Evolutionary conservation across 495 filamentous ascomycete species (phyloP).

Genomic region (Platismatia glauca): DNA sequence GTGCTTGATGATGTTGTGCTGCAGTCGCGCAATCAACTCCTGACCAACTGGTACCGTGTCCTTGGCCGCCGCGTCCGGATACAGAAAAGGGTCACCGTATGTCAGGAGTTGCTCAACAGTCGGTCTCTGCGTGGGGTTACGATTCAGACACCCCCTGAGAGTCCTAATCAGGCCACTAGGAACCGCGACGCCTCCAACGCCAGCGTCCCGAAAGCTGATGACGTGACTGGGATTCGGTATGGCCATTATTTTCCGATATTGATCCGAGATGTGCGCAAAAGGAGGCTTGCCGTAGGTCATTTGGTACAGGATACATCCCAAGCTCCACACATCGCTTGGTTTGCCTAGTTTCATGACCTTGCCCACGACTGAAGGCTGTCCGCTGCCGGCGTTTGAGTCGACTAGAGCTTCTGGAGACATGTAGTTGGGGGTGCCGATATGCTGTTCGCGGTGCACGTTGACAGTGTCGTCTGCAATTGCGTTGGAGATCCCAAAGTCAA

Average conservation of each 20-base stretch:
- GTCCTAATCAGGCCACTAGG: conserved; percentile 63
- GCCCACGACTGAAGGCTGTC: conserved; percentile 47
- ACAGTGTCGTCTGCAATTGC: conserved; percentile 92
- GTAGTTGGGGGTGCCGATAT: conserved; percentile 95
- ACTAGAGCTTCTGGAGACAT: conserved; percentile 93
- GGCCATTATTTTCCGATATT: conserved; percentile 62
- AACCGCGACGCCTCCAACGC: conserved; percentile 63
- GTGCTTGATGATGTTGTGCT: conserved; percentile 67
- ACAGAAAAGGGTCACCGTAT: conserved; percentile 67
- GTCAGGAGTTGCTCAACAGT: conserved; percentile 68
- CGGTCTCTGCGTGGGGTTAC: conserved; percentile 68
- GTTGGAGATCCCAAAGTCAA: conserved; percentile 96
- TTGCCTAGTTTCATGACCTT: conserved; percentile 94
- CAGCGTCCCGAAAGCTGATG: conserved; percentile 71
- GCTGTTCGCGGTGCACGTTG: conserved; percentile 91
- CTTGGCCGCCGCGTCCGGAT: conserved; percentile 59
- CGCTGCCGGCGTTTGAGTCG: conserved; percentile 66
- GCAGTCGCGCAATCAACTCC: conserved; percentile 65
- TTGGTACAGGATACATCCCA: conserved; percentile 94
- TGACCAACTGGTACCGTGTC: conserved; percentile 62
- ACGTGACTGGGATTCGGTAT: conserved; percentile 81
- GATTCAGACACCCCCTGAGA: conserved; percentile 67
- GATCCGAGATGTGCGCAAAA: conserved; percentile 83
- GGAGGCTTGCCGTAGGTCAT: conserved; percentile 92
- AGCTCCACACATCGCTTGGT: conserved; percentile 87